Conservation (phyloP, 1,139 yeast species). For the Yamadazyma triangularis region DNA sequence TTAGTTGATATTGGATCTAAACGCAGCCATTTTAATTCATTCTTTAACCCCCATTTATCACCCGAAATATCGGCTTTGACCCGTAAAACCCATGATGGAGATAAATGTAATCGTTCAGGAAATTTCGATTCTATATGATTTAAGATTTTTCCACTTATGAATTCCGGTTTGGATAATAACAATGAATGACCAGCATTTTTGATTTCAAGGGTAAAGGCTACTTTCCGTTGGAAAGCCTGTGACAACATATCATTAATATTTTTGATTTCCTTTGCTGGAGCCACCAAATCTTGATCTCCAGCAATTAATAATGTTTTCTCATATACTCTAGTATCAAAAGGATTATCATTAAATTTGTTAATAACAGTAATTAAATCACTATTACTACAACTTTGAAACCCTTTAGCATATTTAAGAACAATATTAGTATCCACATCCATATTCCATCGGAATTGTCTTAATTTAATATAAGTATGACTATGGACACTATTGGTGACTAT, state of each 20-base stretch:
- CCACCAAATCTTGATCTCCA: constrained; percentile 55
- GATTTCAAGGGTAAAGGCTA: constrained; percentile 34
- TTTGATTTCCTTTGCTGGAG: constrained; percentile 38
- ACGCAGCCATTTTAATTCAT: constrained; percentile 66
- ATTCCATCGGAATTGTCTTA: constrained; percentile 68
- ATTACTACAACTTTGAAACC: constrained; percentile 39
- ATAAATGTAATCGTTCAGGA: constrained; percentile 45
- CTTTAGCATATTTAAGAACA: constrained; percentile 50
- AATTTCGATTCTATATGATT: constrained; percentile 52
- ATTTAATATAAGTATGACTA: constrained; percentile 37
- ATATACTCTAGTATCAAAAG: constrained; percentile 26
- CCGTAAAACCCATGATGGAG: constrained; percentile 62
- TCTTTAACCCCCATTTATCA: constrained; percentile 77
- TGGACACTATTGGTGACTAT: constrained; percentile 28
- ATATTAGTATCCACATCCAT: constrained; percentile 55
- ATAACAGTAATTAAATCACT: constrained; percentile 43
- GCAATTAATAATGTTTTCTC: constrained; percentile 50
- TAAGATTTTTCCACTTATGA: constrained; percentile 57
- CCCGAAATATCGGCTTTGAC: constrained; percentile 59
- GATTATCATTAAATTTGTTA: constrained; percentile 30
- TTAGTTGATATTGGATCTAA: constrained; percentile 47
- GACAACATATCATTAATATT: constrained; percentile 23
- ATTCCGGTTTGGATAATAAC: constrained; percentile 60
- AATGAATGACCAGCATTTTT: constrained; percentile 64
- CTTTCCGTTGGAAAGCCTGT: constrained; percentile 21